Evolutionary conservation across 306 rosid species (phyloP).

Genomic region (Sechiopsis laciniata): DNA sequence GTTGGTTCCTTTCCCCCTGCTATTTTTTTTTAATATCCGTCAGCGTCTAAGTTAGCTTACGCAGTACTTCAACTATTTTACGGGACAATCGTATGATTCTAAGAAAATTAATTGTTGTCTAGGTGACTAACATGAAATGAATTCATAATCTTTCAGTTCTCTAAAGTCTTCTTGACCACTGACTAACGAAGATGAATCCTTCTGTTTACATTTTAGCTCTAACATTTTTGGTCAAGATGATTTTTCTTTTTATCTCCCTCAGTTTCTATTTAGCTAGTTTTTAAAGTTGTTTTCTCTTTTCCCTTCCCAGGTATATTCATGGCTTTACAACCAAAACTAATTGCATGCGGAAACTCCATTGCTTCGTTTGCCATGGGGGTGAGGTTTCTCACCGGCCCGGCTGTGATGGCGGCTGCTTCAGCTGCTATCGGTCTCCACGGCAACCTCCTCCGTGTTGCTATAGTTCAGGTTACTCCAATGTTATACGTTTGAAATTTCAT

Average conservation of each 20-base stretch:
- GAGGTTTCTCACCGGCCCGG: constrained; percentile 93
- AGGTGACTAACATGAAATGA: too few relatives aligned
- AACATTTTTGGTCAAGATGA: not conserved
- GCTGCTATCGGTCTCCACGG: constrained; percentile 88
- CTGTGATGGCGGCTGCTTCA: constrained; percentile 93
- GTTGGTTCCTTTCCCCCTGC: too few relatives aligned
- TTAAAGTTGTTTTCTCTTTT: not conserved
- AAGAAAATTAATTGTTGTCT: too few relatives aligned
- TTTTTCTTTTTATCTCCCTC: not conserved
- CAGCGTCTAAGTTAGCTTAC: too few relatives aligned
- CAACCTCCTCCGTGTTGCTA: constrained; percentile 73
- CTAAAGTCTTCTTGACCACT: too few relatives aligned
- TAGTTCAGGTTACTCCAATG: constrained; percentile 67
- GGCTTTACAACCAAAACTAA: constrained; percentile 96
- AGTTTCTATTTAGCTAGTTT: not conserved
- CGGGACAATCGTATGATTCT: too few relatives aligned
- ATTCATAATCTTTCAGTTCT: too few relatives aligned
- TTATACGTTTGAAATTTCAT: not conserved
- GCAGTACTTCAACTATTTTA: too few relatives aligned
- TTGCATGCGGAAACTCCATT: constrained; percentile 92
- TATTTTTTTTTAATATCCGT: too few relatives aligned
- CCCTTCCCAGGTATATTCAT: constrained; percentile 64
- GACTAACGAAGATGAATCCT: too few relatives aligned
- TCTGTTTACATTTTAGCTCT: too few relatives aligned
- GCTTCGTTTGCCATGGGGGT: constrained; percentile 91